phyloP scores from a whole-genome alignment of 78 protist species.

The Chrysochromulina parva region DNA sequence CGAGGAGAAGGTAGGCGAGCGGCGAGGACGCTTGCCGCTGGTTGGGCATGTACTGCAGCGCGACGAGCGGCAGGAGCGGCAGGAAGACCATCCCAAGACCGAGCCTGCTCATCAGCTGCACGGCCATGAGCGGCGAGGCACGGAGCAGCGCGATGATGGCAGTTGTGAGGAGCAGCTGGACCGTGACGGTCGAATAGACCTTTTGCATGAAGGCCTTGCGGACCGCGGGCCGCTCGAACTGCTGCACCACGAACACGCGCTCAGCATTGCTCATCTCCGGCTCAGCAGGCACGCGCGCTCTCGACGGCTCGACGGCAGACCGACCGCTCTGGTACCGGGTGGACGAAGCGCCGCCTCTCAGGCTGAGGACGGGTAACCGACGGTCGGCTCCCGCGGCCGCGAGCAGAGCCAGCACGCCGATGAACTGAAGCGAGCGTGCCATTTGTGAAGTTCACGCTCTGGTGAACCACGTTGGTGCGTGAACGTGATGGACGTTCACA shows the following conservation, averaged over 20 bases:
- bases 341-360: too few species aligned
- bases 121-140: not conserved
- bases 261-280: not conserved
- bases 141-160: not conserved
- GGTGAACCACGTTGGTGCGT: too few species aligned
- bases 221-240: not conserved
- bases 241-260: slow-evolving; percentile 1
- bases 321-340: too few species aligned
- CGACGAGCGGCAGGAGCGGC: not conserved
- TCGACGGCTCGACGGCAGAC: too few species aligned
- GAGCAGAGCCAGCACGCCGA: too few species aligned
- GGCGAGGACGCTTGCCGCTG: not conserved
- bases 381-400: too few species aligned
- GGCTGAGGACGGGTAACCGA: too few species aligned
- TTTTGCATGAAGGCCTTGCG: not conserved
- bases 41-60: not conserved
- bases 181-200: not conserved
- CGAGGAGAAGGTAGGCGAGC: not conserved
- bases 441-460: too few species aligned
- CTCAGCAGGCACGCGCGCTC: too few species aligned
- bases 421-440: too few species aligned
- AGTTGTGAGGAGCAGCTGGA: not conserved
- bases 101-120: not conserved
- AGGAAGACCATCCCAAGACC: not conserved
- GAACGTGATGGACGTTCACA: too few species aligned